These are phyloP conservation scores for Elaphomyces granulatus DNA, from an alignment of 495 filamentous ascomycete species.

Conservation along the genomic window DNA sequence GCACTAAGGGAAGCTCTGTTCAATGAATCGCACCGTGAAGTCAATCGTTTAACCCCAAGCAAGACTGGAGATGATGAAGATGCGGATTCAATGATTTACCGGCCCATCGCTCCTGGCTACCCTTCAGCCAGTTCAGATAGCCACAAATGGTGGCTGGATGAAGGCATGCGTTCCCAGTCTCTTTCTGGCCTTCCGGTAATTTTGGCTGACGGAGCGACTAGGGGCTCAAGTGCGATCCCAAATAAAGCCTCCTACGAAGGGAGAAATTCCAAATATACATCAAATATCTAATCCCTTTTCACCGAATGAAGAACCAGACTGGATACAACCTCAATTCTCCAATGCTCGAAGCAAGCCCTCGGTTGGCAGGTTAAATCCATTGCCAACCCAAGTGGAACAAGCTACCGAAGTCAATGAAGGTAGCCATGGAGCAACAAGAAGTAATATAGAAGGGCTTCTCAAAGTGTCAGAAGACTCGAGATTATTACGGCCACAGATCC, in stretches of 20 bases:
- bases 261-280: slow-evolving; percentile 50
- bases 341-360: not conserved
- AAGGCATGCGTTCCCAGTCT: slow-evolving; percentile 31
- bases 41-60: slow-evolving; percentile 28
- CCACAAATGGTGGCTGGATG: slow-evolving; percentile 90
- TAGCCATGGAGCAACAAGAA: too few species aligned
- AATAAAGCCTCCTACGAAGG: slow-evolving; percentile 46
- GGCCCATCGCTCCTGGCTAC: slow-evolving; percentile 61
- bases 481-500: not conserved
- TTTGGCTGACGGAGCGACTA: slow-evolving; percentile 11
- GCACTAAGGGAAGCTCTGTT: slow-evolving; percentile 59
- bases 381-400: too few species aligned
- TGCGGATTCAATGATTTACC: slow-evolving; percentile 42
- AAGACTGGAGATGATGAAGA: slow-evolving; percentile 66
- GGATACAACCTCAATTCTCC: slow-evolving; percentile 34
- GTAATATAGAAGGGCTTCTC: too few species aligned
- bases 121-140: slow-evolving; percentile 83
- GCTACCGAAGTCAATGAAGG: too few species aligned
- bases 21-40: slow-evolving; percentile 43
- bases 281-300: slow-evolving; percentile 73
- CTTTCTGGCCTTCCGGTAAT: not conserved
- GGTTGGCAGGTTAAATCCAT: too few species aligned
- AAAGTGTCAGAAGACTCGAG: not conserved
- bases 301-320: slow-evolving; percentile 54
- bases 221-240: slow-evolving; percentile 61